Evolutionary conservation across 495 filamentous ascomycete genomes (phyloP).

Genomic region (Aspergillus nidulans): DNA sequence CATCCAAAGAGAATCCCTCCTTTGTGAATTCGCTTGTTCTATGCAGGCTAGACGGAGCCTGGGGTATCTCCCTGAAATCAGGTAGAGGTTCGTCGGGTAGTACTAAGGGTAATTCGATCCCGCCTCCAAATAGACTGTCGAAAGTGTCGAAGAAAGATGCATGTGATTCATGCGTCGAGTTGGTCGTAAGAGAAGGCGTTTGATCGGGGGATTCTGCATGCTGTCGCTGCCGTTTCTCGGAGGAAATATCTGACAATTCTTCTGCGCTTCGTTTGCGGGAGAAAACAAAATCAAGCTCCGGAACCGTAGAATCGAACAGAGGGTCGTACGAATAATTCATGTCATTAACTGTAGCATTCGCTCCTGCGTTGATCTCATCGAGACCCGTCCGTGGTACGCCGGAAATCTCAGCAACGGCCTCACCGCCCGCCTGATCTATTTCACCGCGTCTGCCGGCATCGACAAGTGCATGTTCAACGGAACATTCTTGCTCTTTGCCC

Average conservation of each 20-base stretch:
- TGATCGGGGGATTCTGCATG: conserved; percentile 16
- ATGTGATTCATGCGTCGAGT: conserved; percentile 18
- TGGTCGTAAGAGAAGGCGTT: conserved; percentile 21
- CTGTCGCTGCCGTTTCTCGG: conserved; percentile 19
- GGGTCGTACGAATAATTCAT: conserved; percentile 15
- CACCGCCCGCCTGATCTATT: background rate
- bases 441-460: background rate
- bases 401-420: background rate
- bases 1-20: conserved; percentile 18
- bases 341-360: background rate
- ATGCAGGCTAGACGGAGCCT: background rate
- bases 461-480: background rate
- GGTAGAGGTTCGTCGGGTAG: background rate
- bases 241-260: conserved; percentile 14
- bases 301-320: conserved; percentile 19
- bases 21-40: conserved; percentile 20
- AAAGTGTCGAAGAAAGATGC: conserved; percentile 21
- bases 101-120: conserved; percentile 9
- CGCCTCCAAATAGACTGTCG: conserved; percentile 19
- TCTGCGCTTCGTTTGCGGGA: conserved; percentile 22
- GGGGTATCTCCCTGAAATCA: background rate
- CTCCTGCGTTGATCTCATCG: background rate
- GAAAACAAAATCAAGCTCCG: conserved; percentile 19
- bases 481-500: conserved; percentile 10
- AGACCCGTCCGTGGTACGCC: background rate